Conservation (phyloP, 2,329 filamentous ascomycete genomes). For the Calonectria multiphialidica region DNA sequence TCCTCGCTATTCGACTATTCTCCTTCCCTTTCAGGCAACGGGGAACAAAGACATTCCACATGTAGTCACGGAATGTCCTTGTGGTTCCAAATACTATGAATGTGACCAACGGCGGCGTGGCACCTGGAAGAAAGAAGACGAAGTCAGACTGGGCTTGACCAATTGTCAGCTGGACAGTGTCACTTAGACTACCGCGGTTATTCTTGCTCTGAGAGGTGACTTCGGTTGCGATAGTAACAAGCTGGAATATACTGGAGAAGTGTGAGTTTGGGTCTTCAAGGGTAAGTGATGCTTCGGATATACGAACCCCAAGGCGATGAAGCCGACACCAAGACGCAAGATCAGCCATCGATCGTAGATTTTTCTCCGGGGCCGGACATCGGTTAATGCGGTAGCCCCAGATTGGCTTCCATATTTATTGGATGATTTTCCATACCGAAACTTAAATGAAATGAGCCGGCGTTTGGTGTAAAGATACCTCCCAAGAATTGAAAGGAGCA, state of each 20-base stretch:
- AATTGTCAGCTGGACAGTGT: conserved; percentile 48
- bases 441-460: conserved; percentile 20
- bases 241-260: conserved; percentile 49
- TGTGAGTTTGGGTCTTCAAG: background rate
- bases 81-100: conserved; percentile 33
- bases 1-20: background rate
- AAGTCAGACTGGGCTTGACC: conserved; percentile 32
- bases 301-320: conserved; percentile 53
- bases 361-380: conserved; percentile 29
- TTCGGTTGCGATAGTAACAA: conserved; percentile 53
- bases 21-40: background rate
- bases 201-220: conserved; percentile 48
- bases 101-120: conserved; percentile 27
- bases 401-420: background rate
- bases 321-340: conserved; percentile 58
- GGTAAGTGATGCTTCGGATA: background rate
- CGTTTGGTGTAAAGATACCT: conserved; percentile 25
- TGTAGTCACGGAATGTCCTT: conserved; percentile 23
- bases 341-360: conserved; percentile 61
- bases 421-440: conserved; percentile 21
- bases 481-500: conserved; percentile 25
- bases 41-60: conserved; percentile 16
- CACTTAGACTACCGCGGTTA: conserved; percentile 42
- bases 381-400: background rate
- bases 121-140: conserved; percentile 42